phyloP scores from a whole-genome alignment of 805 yeast species.

The baker's yeast (Saccharomyces cerevisiae) region DNA sequence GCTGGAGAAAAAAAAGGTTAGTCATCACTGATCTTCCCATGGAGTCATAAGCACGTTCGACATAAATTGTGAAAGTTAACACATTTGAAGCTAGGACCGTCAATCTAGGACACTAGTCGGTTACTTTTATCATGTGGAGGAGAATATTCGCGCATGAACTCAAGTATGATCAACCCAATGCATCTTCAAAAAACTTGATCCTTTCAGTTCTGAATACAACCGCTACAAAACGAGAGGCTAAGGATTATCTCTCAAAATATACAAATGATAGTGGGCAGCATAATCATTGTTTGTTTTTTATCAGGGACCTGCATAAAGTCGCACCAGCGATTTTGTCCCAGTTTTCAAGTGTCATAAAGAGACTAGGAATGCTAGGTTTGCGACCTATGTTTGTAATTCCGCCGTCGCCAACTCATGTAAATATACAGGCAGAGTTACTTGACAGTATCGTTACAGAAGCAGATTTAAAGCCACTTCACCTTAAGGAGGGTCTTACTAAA shows the following conservation, averaged over 20 bases:
- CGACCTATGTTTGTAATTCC: slow-evolving; percentile 63
- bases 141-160: slow-evolving; percentile 7
- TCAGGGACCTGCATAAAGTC: slow-evolving; percentile 17
- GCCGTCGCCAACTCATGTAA: slow-evolving; percentile 15
- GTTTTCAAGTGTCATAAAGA: slow-evolving; percentile 20
- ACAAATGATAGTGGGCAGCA: slow-evolving; percentile 18
- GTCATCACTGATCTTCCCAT: not conserved
- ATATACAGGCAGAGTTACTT: slow-evolving; percentile 17
- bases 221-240: slow-evolving; percentile 89
- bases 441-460: slow-evolving; percentile 20
- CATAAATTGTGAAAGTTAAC: not conserved
- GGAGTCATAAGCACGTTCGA: not conserved
- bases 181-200: slow-evolving; percentile 51
- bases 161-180: slow-evolving; percentile 21
- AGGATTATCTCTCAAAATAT: slow-evolving; percentile 68
- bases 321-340: slow-evolving; percentile 5
- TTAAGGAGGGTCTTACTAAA: slow-evolving; percentile 18
- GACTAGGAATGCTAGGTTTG: slow-evolving; percentile 43
- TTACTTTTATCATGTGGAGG: slow-evolving; percentile 12
- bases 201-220: slow-evolving; percentile 79
- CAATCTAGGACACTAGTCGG: not conserved
- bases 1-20: not conserved
- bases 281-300: slow-evolving; percentile 24
- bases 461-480: slow-evolving; percentile 19
- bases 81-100: not conserved